Conservation (phyloP, 2,329 filamentous ascomycete genomes). For the Diaporthe velutina region DNA sequence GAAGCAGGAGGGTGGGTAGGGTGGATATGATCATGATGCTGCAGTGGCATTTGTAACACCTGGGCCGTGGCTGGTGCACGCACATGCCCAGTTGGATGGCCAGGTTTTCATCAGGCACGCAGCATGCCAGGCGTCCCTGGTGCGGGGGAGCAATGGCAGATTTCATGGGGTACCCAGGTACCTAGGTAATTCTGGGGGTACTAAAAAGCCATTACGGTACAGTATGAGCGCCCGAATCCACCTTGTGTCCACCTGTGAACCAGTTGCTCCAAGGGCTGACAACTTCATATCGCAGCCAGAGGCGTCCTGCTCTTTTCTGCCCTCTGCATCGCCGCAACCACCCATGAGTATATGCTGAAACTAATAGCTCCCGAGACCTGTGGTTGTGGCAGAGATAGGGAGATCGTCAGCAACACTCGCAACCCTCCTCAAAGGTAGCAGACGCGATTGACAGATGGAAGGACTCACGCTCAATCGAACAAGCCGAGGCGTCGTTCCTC, state of each 20-base stretch:
- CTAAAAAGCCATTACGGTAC: neutral
- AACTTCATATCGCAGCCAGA: neutral
- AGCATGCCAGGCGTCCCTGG: neutral
- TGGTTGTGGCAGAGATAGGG: neutral
- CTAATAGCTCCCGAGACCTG: neutral
- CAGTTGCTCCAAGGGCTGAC: too few species aligned
- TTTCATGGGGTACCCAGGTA: neutral
- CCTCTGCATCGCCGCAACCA: neutral
- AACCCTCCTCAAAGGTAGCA: neutral
- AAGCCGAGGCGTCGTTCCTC: slow-evolving; percentile 21
- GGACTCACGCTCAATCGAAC: slow-evolving; percentile 28
- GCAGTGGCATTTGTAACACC: slow-evolving; percentile 8
- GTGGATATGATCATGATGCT: too few species aligned
- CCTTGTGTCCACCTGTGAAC: neutral
- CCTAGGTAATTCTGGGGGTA: neutral
- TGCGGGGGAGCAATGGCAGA: neutral
- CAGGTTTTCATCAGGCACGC: too few species aligned
- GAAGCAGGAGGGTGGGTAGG: neutral
- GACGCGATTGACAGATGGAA: neutral
- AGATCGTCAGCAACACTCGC: neutral
- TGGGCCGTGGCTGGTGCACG: neutral
- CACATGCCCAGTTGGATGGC: neutral
- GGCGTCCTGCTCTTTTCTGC: neutral
- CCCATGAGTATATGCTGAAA: neutral
- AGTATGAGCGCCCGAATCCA: neutral